A percentile compares a stretch with the other conserved stretches of the same genome.
These are phyloP conservation scores for Hypoxylon sp. DNA, from an alignment of 2,329 filamentous ascomycete genomes.

Conservation along the genomic window DNA sequence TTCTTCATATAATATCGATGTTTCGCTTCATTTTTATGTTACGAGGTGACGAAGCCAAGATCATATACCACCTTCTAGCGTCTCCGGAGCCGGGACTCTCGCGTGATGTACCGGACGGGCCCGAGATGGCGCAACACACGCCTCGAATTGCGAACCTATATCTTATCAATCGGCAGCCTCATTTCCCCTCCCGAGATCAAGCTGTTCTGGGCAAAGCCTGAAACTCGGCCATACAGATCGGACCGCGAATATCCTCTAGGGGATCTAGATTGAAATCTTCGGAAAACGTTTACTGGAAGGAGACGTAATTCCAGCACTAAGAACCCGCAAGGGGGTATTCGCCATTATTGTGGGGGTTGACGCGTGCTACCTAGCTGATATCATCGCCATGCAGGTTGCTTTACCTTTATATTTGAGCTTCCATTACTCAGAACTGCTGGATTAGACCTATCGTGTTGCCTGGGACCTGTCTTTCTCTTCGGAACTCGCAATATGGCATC, in stretches of 20 bases:
- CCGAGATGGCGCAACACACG: slow-evolving; percentile 28
- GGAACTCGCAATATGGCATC: slow-evolving; percentile 12
- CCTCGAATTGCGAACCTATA: slow-evolving; percentile 23
- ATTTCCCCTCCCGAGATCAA: slow-evolving; percentile 3
- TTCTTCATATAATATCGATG: background rate
- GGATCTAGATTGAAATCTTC: slow-evolving; percentile 1
- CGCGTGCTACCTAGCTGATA: slow-evolving; percentile 4
- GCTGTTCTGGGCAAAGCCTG: slow-evolving; percentile 9
- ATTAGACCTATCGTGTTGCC: background rate
- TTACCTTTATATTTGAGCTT: slow-evolving; percentile 10
- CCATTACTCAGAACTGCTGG: background rate
- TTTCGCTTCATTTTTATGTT: background rate
- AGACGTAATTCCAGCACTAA: slow-evolving; percentile 8
- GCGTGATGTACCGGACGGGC: slow-evolving; percentile 22
- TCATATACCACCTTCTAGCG: slow-evolving; percentile 7
- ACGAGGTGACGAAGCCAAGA: background rate
- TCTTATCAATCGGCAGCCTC: slow-evolving; percentile 20
- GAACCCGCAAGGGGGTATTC: slow-evolving; percentile 21
- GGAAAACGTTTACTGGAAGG: slow-evolving; percentile 13
- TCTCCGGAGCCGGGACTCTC: slow-evolving; percentile 21
- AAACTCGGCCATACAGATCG: slow-evolving; percentile 10
- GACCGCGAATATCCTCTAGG: slow-evolving; percentile 1
- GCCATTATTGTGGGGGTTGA: slow-evolving; percentile 26
- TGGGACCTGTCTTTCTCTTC: background rate
- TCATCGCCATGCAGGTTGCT: background rate